A percentile compares a stretch with the other conserved stretches of the same genome.
Conservation (phyloP, 352 stramenopile genomes). For the Aphanomyces astaci region DNA sequence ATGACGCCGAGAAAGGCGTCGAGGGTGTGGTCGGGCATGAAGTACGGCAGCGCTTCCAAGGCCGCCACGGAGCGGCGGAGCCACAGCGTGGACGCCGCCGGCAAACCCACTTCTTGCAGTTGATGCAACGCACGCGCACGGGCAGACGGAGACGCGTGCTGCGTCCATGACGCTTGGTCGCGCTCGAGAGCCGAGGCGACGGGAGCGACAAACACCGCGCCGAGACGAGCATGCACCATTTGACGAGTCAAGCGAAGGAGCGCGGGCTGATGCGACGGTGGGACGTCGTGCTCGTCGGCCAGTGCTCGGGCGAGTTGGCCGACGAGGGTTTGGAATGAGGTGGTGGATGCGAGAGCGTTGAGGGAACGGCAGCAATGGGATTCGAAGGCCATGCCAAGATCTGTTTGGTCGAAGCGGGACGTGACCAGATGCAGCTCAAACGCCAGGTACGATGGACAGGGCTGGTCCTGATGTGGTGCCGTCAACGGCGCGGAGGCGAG, state of each 20-base stretch:
- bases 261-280: background rate
- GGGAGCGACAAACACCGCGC: constrained; percentile 49
- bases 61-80: constrained; percentile 40
- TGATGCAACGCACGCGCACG: background rate
- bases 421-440: constrained; percentile 11
- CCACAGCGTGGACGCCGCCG: constrained; percentile 32
- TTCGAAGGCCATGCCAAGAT: constrained; percentile 4
- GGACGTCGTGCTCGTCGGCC: constrained; percentile 10
- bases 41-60: constrained; percentile 59
- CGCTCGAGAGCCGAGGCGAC: constrained; percentile 53
- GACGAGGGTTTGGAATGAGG: background rate
- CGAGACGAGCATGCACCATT: constrained; percentile 66
- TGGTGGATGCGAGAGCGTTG: background rate
- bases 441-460: background rate
- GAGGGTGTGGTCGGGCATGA: constrained; percentile 63
- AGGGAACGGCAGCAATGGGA: background rate
- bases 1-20: constrained; percentile 52
- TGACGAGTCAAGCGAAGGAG: constrained; percentile 41
- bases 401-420: constrained; percentile 1
- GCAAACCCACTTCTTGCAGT: constrained; percentile 50
- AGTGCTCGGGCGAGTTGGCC: background rate
- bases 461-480: background rate
- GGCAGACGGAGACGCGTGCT: background rate
- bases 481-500: background rate
- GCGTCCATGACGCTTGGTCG: constrained; percentile 43